These are phyloP conservation scores for Phellinidium pouzarii DNA, from an alignment of 1,284 basidiomycete genomes.

Conservation along the genomic window DNA sequence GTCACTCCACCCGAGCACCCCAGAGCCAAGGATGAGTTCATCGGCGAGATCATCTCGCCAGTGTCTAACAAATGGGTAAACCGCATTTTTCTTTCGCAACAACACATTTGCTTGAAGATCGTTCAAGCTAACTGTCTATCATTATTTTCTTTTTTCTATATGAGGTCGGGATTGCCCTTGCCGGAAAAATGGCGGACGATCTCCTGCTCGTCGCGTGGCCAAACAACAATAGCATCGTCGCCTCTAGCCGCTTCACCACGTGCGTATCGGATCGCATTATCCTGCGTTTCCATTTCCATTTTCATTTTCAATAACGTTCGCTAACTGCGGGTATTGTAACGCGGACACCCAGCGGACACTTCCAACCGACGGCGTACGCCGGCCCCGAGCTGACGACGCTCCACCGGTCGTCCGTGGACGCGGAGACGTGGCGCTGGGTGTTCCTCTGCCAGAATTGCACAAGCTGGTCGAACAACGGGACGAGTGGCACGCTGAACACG, in stretches of 20 bases:
- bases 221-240: conserved; percentile 42
- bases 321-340: no score
- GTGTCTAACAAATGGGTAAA: conserved; percentile 41
- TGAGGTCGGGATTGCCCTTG: conserved; percentile 38
- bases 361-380: conserved; percentile 35
- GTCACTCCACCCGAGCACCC: conserved; percentile 42
- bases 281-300: neutral
- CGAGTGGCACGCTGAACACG: conserved; percentile 33
- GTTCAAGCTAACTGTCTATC: no score
- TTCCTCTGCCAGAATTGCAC: conserved; percentile 51
- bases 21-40: conserved; percentile 42
- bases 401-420: conserved; percentile 34
- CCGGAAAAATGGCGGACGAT: conserved; percentile 47
- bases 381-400: conserved; percentile 42
- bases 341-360: conserved; percentile 31
- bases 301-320: neutral
- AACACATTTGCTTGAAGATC: no score
- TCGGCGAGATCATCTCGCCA: conserved; percentile 54
- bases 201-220: conserved; percentile 54
- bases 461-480: conserved; percentile 10
- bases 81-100: neutral
- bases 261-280: conserved; percentile 25
- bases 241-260: conserved; percentile 45
- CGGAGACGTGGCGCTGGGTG: conserved; percentile 51
- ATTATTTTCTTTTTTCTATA: neutral